Conservation (phyloP, 2,329 filamentous ascomycete species). For the Mollisiaceae sp. region DNA sequence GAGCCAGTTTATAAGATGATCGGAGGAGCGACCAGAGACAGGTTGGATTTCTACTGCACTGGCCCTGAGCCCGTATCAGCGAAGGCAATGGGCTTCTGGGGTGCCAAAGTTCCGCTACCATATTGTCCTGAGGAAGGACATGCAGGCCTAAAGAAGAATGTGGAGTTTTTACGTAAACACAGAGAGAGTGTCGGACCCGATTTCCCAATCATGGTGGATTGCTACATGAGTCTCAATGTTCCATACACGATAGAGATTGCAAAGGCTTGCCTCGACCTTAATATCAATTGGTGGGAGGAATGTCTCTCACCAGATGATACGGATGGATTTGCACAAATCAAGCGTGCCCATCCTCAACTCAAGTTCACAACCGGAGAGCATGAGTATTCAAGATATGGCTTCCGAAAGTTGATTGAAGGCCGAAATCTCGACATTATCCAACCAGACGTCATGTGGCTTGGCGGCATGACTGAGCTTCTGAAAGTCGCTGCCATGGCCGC, state of each 20-base stretch:
- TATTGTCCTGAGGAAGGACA: constrained; percentile 89
- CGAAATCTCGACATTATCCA: constrained; percentile 94
- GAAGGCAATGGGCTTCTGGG: constrained; percentile 86
- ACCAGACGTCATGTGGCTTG: constrained; percentile 97
- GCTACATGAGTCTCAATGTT: constrained; percentile 96
- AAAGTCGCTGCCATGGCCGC: constrained; percentile 88
- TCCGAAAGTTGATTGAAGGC: constrained; percentile 90
- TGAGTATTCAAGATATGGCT: constrained; percentile 92
- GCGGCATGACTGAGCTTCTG: constrained; percentile 88
- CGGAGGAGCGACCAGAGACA: constrained; percentile 83
- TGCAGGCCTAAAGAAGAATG: constrained; percentile 82
- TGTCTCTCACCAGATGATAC: constrained; percentile 90
- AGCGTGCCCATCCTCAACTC: constrained; percentile 84
- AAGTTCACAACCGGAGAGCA: constrained; percentile 98
- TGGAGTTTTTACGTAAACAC: constrained; percentile 86
- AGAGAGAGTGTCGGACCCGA: constrained; percentile 84
- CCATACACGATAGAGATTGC: constrained; percentile 91
- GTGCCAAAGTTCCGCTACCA: constrained; percentile 87
- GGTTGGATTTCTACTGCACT: constrained; percentile 92
- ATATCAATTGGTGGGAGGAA: constrained; percentile 98
- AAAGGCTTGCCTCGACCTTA: constrained; percentile 78
- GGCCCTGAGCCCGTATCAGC: constrained; percentile 83
- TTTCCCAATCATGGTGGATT: constrained; percentile 94
- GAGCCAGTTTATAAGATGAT: constrained; percentile 96
- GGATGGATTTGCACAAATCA: constrained; percentile 87